Percentiles rank a stretch among this genome's conserved stretches.
Conservation (phyloP, 2,329 filamentous ascomycete genomes). For the Ophiostoma tasmaniense region DNA sequence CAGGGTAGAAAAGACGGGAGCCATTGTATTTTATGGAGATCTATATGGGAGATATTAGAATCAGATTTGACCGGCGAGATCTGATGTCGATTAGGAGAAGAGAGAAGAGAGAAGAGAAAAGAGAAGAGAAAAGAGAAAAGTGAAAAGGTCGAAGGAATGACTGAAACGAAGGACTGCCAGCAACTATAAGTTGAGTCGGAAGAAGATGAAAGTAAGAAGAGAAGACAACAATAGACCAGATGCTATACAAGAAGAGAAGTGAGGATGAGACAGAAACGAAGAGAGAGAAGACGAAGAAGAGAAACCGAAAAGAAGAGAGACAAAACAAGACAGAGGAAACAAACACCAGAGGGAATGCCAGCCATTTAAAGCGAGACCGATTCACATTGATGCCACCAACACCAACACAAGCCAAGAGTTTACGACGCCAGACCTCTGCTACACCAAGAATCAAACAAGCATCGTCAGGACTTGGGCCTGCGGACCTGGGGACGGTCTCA, state of each 20-base stretch:
- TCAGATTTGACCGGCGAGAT: slow-evolving; percentile 6
- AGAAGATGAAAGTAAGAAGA: background rate
- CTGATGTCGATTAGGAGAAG: background rate
- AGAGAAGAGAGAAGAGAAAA: background rate
- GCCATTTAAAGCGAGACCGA: background rate
- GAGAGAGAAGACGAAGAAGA: background rate
- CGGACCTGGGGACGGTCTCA: background rate
- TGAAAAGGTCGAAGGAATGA: background rate
- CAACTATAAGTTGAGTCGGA: background rate
- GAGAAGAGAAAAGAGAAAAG: background rate
- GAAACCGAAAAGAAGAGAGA: background rate
- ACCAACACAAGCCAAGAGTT: no score
- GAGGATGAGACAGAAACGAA: background rate
- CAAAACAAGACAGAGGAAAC: background rate
- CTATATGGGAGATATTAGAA: background rate
- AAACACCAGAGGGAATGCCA: background rate
- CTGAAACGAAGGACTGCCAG: slow-evolving; percentile 6
- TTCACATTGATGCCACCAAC: background rate
- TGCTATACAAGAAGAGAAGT: slow-evolving; percentile 1
- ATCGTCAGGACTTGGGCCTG: background rate
- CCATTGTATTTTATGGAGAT: background rate
- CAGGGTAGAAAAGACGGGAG: background rate
- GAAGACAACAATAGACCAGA: background rate
- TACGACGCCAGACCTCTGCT: background rate
- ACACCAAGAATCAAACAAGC: background rate